These are phyloP conservation scores for Amauroascus verrucosus DNA, from an alignment of 2,329 filamentous ascomycete genomes.

Conservation along the genomic window DNA sequence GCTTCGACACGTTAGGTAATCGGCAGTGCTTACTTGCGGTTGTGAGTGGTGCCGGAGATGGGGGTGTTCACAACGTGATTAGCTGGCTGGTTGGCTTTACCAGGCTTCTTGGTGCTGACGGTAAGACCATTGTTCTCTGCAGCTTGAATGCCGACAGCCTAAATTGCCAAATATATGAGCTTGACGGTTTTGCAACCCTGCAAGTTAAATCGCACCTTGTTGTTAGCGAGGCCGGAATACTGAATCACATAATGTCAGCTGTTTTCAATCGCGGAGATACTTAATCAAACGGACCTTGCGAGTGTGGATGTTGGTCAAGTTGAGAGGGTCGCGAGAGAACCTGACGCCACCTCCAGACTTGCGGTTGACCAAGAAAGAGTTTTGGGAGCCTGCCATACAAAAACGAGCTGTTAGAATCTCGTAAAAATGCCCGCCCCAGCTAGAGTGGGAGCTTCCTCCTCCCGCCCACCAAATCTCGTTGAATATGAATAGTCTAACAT, in stretches of 20 bases:
- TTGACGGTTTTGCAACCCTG: background rate
- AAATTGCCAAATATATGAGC: constrained; percentile 11
- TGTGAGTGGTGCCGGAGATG: constrained; percentile 62
- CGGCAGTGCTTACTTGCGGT: constrained; percentile 58
- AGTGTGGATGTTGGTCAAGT: constrained; percentile 82
- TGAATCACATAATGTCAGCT: constrained; percentile 33
- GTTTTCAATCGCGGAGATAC: background rate
- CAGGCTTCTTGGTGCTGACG: constrained; percentile 75
- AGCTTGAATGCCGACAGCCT: constrained; percentile 74
- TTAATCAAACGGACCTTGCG: constrained; percentile 57
- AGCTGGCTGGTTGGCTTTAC: constrained; percentile 62
- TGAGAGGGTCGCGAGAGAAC: constrained; percentile 90
- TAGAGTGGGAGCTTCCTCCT: background rate
- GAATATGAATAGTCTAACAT: constrained; percentile 41
- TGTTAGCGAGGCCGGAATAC: constrained; percentile 88
- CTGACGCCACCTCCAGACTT: constrained; percentile 65
- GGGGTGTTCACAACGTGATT: constrained; percentile 53
- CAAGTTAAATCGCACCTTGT: constrained; percentile 57
- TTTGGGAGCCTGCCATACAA: constrained; percentile 59
- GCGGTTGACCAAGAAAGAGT: constrained; percentile 88
- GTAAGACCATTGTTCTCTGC: constrained; percentile 69
- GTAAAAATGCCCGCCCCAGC: background rate
- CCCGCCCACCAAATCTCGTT: background rate
- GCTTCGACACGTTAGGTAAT: background rate
- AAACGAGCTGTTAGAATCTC: constrained; percentile 3